A percentile compares a stretch with the other conserved stretches of the same genome.
phyloP scores from a whole-genome alignment of 805 yeast genomes.

The Ogataea paraovalis region DNA sequence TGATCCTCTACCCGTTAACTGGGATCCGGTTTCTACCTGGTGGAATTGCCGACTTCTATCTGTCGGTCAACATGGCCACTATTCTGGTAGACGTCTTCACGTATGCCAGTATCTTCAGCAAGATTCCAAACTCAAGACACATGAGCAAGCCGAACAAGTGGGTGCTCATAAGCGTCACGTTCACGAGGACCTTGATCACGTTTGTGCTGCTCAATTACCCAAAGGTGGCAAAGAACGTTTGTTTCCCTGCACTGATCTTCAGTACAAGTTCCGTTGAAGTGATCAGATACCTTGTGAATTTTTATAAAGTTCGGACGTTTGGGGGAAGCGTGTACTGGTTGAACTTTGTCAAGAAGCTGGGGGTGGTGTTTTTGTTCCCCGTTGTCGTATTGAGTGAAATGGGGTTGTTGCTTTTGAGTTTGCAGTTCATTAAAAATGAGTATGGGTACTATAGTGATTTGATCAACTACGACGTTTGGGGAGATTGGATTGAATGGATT shows the following conservation, averaged over 20 bases:
- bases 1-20: constrained; percentile 57
- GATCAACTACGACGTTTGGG: constrained; percentile 16
- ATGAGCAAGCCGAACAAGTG: constrained; percentile 9
- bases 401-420: constrained; percentile 19
- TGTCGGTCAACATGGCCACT: constrained; percentile 13
- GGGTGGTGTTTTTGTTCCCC: constrained; percentile 19
- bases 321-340: constrained; percentile 17
- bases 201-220: constrained; percentile 25
- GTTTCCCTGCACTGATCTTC: constrained; percentile 23
- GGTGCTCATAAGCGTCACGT: constrained; percentile 10
- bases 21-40: constrained; percentile 64
- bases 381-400: constrained; percentile 18
- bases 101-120: constrained; percentile 17
- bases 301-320: constrained; percentile 25
- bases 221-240: constrained; percentile 21
- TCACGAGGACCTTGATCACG: constrained; percentile 13
- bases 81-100: constrained; percentile 19
- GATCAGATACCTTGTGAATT: constrained; percentile 23
- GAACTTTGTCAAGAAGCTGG: constrained; percentile 14
- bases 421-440: constrained; percentile 18
- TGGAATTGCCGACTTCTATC: constrained; percentile 64
- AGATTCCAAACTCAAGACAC: constrained; percentile 8
- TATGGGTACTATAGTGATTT: constrained; percentile 15
- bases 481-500: constrained; percentile 4
- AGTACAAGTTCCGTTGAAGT: constrained; percentile 21